Percentiles rank a stretch among this genome's conserved stretches.
Conservation (phyloP, 2,329 filamentous ascomycete species). For the Triangularia setosa region DNA sequence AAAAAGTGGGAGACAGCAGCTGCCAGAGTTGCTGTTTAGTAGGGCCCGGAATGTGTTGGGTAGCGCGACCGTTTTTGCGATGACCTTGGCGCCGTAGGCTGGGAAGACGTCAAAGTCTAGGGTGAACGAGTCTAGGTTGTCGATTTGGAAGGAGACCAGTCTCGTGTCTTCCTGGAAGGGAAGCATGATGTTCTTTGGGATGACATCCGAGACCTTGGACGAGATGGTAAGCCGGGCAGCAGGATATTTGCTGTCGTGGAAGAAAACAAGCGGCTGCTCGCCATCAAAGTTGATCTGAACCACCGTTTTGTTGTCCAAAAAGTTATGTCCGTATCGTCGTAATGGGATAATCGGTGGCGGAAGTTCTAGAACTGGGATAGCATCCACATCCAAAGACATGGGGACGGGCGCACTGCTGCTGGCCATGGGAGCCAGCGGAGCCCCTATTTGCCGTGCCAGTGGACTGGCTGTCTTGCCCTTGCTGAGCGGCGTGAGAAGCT, state of each 20-base stretch:
- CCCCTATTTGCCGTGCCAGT: constrained; percentile 36
- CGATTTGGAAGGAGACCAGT: constrained; percentile 91
- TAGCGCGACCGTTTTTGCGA: constrained; percentile 89
- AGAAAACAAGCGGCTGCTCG: constrained; percentile 82
- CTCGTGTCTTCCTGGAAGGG: constrained; percentile 96
- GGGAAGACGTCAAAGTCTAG: constrained; percentile 98
- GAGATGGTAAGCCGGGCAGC: constrained; percentile 93
- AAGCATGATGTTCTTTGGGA: constrained; percentile 91
- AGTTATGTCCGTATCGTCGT: constrained; percentile 94
- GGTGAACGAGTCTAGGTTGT: constrained; percentile 86
- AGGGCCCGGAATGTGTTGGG: constrained; percentile 79
- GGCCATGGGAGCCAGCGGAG: constrained; percentile 39
- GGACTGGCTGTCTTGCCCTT: constrained; percentile 42
- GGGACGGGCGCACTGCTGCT: constrained; percentile 51
- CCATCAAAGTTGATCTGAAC: constrained; percentile 82
- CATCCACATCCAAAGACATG: constrained; percentile 74
- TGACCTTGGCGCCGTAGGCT: constrained; percentile 94
- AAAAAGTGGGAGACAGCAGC: constrained; percentile 83
- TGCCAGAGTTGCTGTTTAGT: constrained; percentile 65
- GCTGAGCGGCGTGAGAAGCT: constrained; percentile 66
- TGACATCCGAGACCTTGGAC: constrained; percentile 91
- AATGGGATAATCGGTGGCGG: constrained; percentile 95
- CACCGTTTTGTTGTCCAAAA: constrained; percentile 95
- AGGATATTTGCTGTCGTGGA: constrained; percentile 94
- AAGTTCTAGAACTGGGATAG: constrained; percentile 85